Percentiles rank a stretch among this genome's conserved stretches.
Evolutionary conservation across 805 yeast species (phyloP).

Genomic region (Pichia kluyveri): DNA sequence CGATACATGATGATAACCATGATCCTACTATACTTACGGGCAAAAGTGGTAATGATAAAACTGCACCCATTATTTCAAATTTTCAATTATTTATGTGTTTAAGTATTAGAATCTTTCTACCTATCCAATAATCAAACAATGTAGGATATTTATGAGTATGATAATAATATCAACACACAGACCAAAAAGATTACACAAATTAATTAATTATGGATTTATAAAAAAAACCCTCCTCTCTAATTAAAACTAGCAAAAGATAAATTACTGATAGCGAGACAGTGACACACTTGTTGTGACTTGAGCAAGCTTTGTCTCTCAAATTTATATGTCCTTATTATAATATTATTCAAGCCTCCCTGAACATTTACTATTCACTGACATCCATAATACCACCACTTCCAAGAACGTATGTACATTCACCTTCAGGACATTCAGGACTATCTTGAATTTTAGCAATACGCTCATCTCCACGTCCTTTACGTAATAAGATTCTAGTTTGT

Average conservation of each 20-base stretch:
- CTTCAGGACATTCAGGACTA: conserved; percentile 76
- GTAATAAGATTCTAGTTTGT: conserved; percentile 61
- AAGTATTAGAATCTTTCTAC: no score
- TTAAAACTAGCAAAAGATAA: no score
- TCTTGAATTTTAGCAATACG: conserved; percentile 74
- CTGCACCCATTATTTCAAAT: conserved; percentile 45
- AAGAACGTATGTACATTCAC: conserved; percentile 66
- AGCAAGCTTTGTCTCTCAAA: no score
- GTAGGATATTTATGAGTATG: no score
- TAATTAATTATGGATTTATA: no score
- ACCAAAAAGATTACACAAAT: no score
- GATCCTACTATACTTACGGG: conserved; percentile 46
- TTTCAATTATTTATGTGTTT: no score
- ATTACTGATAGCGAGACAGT: no score
- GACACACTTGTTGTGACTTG: no score
- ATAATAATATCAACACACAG: no score
- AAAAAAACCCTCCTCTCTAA: no score
- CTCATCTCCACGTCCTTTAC: conserved; percentile 74
- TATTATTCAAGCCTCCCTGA: not conserved
- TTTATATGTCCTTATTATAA: not conserved
- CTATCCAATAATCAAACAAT: no score
- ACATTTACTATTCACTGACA: conserved; percentile 24
- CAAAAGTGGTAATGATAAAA: conserved; percentile 64
- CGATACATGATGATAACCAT: conserved; percentile 64
- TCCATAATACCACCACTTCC: conserved; percentile 33